Base-by-base conservation (phyloP, 345 rosid genomes). In the Citrus medica region DNA sequence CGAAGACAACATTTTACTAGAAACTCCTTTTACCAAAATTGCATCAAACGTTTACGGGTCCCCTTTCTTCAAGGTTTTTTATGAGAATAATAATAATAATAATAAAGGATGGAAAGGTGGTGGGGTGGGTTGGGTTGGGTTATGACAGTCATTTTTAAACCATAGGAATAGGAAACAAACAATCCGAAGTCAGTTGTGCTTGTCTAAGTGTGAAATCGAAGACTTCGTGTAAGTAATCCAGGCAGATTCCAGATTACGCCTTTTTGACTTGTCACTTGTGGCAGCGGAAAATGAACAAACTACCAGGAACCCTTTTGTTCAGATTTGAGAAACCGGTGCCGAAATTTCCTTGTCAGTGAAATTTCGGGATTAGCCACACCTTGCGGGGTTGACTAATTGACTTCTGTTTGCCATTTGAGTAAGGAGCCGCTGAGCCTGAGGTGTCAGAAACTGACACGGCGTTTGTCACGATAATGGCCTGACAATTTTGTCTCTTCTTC, bases 201-300 rank as follows among this genome's bases (percentile, higher is more conserved):
- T 6, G 30, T 22, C 28, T 12, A 17, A 51, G 73, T 80, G 79
- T 60, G 79, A 75, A 80, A 69, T 46, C 10, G 35, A 74, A 17
- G 67, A 40, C 56, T 2, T 5, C 25, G 32, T 13, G 24, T 21
- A 24, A 24, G n/a, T 22, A 40, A 60, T 55, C 33, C 28, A 19
- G 4, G 14, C 56, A 51, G 56, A 16, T 4, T 46, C 22, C 22
- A 17, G 22, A 51, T 37, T 55, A 25, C 0, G 8, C 38, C 67
- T 59, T 78, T 77, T 74, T 80, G 81, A 83, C 81, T 64, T 42
- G 51, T 80, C 79, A 83, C 83, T 64, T 42, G 51, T n/a, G 14
- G 28, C 30, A 37, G 58, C 62, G 9, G 51, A 59, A 70, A 76
- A 75, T 46, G 69, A 53, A 66, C 71, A 6, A 4, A 46, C 51